A percentile compares a stretch with the other conserved stretches of the same genome.
These are phyloP conservation scores for Colletotrichum sp. DNA, from an alignment of 2,329 filamentous ascomycete genomes.

Conservation along the genomic window DNA sequence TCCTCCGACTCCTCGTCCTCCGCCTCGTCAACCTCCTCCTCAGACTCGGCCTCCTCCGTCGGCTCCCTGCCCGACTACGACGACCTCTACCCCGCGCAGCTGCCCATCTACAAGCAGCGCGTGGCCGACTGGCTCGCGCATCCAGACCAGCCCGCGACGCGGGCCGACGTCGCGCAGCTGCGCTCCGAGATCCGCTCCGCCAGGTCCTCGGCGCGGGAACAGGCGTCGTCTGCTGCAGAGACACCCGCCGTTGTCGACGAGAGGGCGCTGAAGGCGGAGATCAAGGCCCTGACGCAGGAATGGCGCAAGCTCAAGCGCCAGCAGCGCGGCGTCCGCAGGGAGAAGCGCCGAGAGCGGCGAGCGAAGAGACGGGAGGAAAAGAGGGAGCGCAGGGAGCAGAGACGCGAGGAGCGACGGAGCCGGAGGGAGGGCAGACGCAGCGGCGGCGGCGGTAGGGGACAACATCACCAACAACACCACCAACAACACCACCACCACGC, in stretches of 20 bases:
- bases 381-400: conserved; percentile 34
- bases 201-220: neutral
- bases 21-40: conserved; percentile 37
- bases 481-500: neutral
- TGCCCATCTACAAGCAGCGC: conserved; percentile 49
- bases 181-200: neutral
- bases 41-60: conserved; percentile 43
- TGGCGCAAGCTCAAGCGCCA: conserved; percentile 43
- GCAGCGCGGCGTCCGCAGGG: conserved; percentile 33
- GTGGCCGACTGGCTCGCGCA: conserved; percentile 54
- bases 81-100: conserved; percentile 51
- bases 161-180: conserved; percentile 40
- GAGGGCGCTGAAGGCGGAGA: conserved; percentile 43
- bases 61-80: conserved; percentile 61
- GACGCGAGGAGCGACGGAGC: conserved; percentile 32
- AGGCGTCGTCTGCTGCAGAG: neutral
- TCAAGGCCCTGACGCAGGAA: conserved; percentile 47
- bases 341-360: conserved; percentile 34
- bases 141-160: conserved; percentile 55
- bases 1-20: conserved; percentile 42
- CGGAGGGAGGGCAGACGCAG: conserved; percentile 30
- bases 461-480: neutral
- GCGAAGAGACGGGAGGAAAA: conserved; percentile 33
- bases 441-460: neutral
- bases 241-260: conserved; percentile 29